A percentile compares a stretch with the other conserved stretches of the same genome.
Evolutionary conservation across 176 grass and related monocot species (phyloP).

Genomic region (Hordeum marinum): DNA sequence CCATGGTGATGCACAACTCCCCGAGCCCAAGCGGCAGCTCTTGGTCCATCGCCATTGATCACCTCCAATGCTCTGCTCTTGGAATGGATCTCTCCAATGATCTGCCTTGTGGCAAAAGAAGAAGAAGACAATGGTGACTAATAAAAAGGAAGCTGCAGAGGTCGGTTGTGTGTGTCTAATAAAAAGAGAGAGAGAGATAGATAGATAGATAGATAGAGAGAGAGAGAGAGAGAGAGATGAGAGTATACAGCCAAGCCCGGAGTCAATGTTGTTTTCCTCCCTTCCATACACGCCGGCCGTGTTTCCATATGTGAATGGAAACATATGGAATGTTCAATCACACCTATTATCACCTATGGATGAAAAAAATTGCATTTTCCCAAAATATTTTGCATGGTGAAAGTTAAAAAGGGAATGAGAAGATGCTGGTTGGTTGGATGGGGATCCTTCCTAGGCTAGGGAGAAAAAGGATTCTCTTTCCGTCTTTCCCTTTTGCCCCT

Average conservation of each 20-base stretch:
- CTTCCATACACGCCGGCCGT: neutral
- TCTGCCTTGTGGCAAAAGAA: neutral
- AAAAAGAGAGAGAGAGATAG: neutral
- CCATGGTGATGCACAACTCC: constrained; percentile 29
- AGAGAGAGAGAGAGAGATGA: neutral
- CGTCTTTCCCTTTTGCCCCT: too few species aligned
- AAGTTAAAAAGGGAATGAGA: too few species aligned
- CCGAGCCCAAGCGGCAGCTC: constrained; percentile 14
- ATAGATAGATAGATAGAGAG: neutral
- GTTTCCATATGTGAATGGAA: neutral
- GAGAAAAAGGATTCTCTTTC: too few species aligned
- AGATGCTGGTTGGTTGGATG: too few species aligned
- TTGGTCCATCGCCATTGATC: constrained; percentile 27
- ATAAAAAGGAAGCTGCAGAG: neutral
- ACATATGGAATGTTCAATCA: neutral
- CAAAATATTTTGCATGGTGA: too few species aligned
- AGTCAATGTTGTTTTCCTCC: neutral
- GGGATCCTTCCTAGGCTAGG: too few species aligned
- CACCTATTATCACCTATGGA: too few species aligned
- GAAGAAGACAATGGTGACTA: neutral
- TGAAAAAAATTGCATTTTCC: too few species aligned
- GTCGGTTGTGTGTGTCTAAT: too few species aligned
- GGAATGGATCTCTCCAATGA: too few species aligned
- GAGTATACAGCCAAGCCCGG: neutral
- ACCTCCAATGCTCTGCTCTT: too few species aligned